Evolutionary conservation across 75 land plant species (phyloP).

Genomic region (Picea sitchensis): DNA sequence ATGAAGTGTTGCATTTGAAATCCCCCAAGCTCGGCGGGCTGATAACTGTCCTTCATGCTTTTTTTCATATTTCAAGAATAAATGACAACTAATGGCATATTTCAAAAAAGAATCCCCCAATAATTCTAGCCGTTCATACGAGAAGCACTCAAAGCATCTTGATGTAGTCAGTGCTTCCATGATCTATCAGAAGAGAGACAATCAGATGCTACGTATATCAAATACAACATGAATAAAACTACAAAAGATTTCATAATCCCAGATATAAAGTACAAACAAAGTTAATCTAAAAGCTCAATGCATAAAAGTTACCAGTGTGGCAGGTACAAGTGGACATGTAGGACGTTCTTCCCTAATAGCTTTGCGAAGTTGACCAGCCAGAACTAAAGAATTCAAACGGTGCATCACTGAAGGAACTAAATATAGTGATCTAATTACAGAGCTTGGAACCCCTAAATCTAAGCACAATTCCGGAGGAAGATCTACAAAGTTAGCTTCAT

Average conservation of each 20-base stretch:
- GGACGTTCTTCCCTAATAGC: slow-evolving; percentile 34
- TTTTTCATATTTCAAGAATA: slow-evolving; percentile 70
- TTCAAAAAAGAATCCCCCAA: slow-evolving; percentile 96
- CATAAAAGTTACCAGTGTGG: slow-evolving; percentile 34
- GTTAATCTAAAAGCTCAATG: background rate
- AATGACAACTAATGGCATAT: slow-evolving; percentile 73
- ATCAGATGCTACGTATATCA: background rate
- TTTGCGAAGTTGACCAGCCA: slow-evolving; percentile 74
- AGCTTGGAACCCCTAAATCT: slow-evolving; percentile 31
- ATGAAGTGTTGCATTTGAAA: slow-evolving; percentile 82
- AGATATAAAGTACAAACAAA: background rate
- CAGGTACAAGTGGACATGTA: slow-evolving; percentile 30
- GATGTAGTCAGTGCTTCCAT: slow-evolving; percentile 85
- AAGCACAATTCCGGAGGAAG: slow-evolving; percentile 93
- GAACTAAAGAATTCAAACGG: slow-evolving; percentile 43
- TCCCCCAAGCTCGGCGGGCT: slow-evolving; percentile 33
- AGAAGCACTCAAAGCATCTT: slow-evolving; percentile 77
- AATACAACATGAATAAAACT: background rate
- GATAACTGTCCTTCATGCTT: slow-evolving; percentile 91
- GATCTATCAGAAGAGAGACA: slow-evolving; percentile 32
- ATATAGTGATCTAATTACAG: slow-evolving; percentile 63
- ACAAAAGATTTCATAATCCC: background rate
- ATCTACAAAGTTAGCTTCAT: slow-evolving; percentile 25
- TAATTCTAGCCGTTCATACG: slow-evolving; percentile 80
- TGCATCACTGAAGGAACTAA: slow-evolving; percentile 88